Base-by-base conservation (phyloP, 176 grass and related monocot genomes). In the Oryza meyeriana region DNA sequence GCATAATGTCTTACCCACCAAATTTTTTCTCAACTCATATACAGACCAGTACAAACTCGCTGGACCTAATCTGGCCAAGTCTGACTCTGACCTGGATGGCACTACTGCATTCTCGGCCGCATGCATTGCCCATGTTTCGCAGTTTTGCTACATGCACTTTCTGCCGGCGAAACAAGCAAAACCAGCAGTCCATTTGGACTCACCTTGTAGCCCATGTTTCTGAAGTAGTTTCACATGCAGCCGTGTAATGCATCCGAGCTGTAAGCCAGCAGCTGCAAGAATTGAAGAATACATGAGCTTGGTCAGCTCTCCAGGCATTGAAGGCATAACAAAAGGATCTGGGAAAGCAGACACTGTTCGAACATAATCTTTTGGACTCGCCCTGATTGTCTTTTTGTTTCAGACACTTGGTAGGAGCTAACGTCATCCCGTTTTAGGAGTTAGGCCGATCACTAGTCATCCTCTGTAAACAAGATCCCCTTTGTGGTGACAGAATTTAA, bases 61-160 rank as follows among this genome's bases (percentile, higher is more conserved):
- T 58, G 55, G 75, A 80, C 77, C 64, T 30, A 57, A 72, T 66
- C 61, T 31, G 70, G 36, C 31, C 16, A 22, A 17, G 32, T 80
- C 61, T 44, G n/a, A 44, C 8, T 86, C 35, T 75, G 52, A 74
- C 61, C 79, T 67, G 74, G 44, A 66, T 61, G 3, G 33, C 80
- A 79, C 80, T 77, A 33, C 3, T 40, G 17, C 33, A 2, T 45
- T 32, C 55, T n/a, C 55, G 8, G 22, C n/a, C 25, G 55, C n/a
- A 55, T 59, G n/a, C 55, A 59, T 59, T 25, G 0, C 55, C 55
- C 20, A 24, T 59, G n/a, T 25, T 61, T 6, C 30, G 6, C 32
- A 1, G 32, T 35, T 52, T 79, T 29, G 55, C n/a, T 61, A 34
- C n/a, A 39, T 32, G 61, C 36, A 57, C 55, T 29, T 67, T n/a